Evolutionary conservation across 805 yeast genomes (phyloP), one percentile per base, ranked within the genome.

Genomic region (Groenewaldozyma tartarivorans): DNA sequence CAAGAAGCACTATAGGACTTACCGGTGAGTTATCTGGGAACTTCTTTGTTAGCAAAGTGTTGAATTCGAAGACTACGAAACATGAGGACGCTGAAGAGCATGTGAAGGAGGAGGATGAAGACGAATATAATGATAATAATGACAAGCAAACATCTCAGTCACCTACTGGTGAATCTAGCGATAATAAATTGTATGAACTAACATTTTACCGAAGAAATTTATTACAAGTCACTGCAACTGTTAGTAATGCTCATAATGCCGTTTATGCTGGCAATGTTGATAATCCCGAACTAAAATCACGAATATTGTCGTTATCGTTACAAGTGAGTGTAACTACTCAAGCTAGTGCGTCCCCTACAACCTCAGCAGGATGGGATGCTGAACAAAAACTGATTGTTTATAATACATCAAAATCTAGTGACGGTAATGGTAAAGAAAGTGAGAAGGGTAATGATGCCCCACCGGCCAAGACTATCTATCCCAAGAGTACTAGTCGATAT

Each of bases 141-240:
- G 16, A 40, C 17, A 19, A 32, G 29, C 31, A 15, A 5, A 16
- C n/a, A 15, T 18, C 29, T 24, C 11, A 24, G 7, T 9, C 7
- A 13, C 7, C 7, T 9, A 24, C 7, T 7, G 13, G 13, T 7
- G 29, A 9, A 7, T 9, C 7, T 13, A 13, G 13, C 13, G 29
- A 24, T 24, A 24, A 24, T 24, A 24, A 24, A 24, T 7, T 24
- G 32, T 50, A 48, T 33, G 56, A 53, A 20, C 45, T 54, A 27
- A 53, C 56, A 5, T 51, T 54, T 34, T 53, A 53, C 37, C 46
- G 57, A 5, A 41, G 57, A 20, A 53, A 53, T 36, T 42, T 53
- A 35, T 53, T 53, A 29, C 56, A 53, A 30, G 53, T 53, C 16
- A 36, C 44, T 5, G 54, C 55, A 6, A 44, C 48, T 6, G 47